Evolutionary conservation across 192 early-diverging fungal species (phyloP).

Genomic region (Piromyces finnis): DNA sequence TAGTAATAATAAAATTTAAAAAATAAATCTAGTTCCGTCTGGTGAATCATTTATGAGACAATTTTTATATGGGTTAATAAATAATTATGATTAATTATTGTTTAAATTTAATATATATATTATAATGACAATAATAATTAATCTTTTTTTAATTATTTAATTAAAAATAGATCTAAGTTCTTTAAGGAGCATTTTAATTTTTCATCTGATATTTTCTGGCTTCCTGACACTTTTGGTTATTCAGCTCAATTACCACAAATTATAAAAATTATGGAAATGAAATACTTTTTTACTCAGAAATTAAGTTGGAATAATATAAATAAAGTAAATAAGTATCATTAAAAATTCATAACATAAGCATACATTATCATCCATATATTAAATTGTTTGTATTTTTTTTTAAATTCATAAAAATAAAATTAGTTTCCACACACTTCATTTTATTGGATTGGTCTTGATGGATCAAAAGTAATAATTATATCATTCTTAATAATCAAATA

Average conservation of each 20-base stretch:
- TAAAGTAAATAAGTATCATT: too few species aligned
- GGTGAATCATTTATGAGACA: conserved; percentile 90
- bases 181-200: conserved; percentile 61
- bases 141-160: too few species aligned
- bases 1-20: too few species aligned
- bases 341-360: too few species aligned
- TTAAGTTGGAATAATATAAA: conserved; percentile 99
- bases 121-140: too few species aligned
- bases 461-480: neutral
- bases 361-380: neutral
- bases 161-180: conserved; percentile 74
- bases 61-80: conserved; percentile 60
- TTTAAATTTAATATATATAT: too few species aligned
- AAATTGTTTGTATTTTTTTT: neutral
- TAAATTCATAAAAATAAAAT: neutral
- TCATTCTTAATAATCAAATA: neutral
- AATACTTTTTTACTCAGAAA: conserved; percentile 99
- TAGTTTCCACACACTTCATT: conserved; percentile 91
- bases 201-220: conserved; percentile 17
- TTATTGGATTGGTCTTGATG: conserved; percentile 55
- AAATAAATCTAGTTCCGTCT: conserved; percentile 37
- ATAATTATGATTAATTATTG: neutral
- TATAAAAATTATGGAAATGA: conserved; percentile 42
- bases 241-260: conserved; percentile 89
- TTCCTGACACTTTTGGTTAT: conserved; percentile 56